Evolutionary conservation across 495 filamentous ascomycete species (phyloP).

Genomic region (Terfezia claveryi): DNA sequence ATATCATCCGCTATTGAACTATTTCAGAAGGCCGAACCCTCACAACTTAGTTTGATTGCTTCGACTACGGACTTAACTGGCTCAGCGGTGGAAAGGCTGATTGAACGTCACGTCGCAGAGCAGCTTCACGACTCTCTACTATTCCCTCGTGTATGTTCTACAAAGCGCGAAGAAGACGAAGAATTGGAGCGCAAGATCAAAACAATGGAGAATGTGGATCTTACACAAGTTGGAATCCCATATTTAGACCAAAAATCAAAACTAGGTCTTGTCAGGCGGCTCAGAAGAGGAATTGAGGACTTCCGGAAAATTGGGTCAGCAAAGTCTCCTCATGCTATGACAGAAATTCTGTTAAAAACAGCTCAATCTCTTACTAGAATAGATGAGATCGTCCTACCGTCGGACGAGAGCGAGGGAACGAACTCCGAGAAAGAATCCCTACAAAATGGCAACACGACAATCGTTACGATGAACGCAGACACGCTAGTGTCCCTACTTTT

Average conservation of each 20-base stretch:
- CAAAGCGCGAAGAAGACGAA: slow-evolving; percentile 60
- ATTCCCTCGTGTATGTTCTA: slow-evolving; percentile 58
- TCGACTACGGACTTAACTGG: slow-evolving; percentile 88
- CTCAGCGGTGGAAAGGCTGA: slow-evolving; percentile 70
- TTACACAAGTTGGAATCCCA: slow-evolving; percentile 76
- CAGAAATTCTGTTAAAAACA: slow-evolving; percentile 66
- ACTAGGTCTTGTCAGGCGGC: slow-evolving; percentile 20
- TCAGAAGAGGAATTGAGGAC: slow-evolving; percentile 62
- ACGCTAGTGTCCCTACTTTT: slow-evolving; percentile 80
- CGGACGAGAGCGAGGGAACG: slow-evolving; percentile 13
- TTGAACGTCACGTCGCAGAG: slow-evolving; percentile 86
- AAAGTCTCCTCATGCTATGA: slow-evolving; percentile 83
- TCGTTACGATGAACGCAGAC: slow-evolving; percentile 84
- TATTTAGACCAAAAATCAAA: slow-evolving; percentile 12
- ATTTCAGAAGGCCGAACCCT: slow-evolving; percentile 86
- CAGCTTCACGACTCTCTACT: slow-evolving; percentile 76
- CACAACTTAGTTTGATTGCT: slow-evolving; percentile 76
- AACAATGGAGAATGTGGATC: slow-evolving; percentile 81
- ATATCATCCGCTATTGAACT: slow-evolving; percentile 87
- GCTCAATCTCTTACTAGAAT: slow-evolving; percentile 57
- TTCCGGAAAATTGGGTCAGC: slow-evolving; percentile 72
- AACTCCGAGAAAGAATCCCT: slow-evolving; percentile 13
- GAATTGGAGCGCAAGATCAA: slow-evolving; percentile 77
- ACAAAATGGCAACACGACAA: slow-evolving; percentile 15
- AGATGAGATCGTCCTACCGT: slow-evolving; percentile 10